Percentiles rank a stretch among this genome's conserved stretches.
Evolutionary conservation across 2,329 filamentous ascomycete genomes (phyloP).

Genomic region (Plenodomus tracheiphilus): DNA sequence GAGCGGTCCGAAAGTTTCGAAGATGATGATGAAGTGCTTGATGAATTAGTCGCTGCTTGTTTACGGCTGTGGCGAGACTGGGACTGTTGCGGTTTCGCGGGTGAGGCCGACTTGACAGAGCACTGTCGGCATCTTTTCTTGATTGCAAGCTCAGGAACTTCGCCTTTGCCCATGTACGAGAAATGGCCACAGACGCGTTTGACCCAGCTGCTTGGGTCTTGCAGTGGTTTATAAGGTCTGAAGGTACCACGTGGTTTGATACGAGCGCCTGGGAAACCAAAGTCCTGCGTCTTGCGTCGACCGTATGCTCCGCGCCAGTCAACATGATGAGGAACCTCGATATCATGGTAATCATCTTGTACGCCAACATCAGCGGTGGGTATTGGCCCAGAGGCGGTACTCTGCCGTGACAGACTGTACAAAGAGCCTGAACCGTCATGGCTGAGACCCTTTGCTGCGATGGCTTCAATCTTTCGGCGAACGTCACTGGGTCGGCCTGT

Average conservation of each 20-base stretch:
- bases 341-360: conserved; percentile 16
- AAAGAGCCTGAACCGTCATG: conserved; percentile 28
- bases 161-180: conserved; percentile 15
- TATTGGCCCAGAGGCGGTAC: conserved; percentile 5
- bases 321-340: conserved; percentile 28
- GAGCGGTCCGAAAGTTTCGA: conserved; percentile 2
- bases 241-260: conserved; percentile 24
- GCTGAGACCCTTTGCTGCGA: conserved; percentile 19
- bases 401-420: conserved; percentile 13
- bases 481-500: conserved; percentile 11
- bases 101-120: conserved; percentile 13
- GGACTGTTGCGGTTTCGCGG: not conserved
- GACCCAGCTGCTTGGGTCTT: conserved; percentile 28
- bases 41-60: conserved; percentile 18
- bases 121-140: conserved; percentile 24
- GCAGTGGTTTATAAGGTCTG: conserved; percentile 14
- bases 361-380: conserved; percentile 13
- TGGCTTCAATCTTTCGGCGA: conserved; percentile 8
- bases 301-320: conserved; percentile 37
- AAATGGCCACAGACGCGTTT: conserved; percentile 38
- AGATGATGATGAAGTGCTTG: conserved; percentile 10
- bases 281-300: conserved; percentile 36
- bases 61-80: conserved; percentile 8
- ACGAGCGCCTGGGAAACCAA: conserved; percentile 39
- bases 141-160: conserved; percentile 19